phyloP scores from a whole-genome alignment of 1,284 basidiomycete species.

The Wallemia hederae region DNA sequence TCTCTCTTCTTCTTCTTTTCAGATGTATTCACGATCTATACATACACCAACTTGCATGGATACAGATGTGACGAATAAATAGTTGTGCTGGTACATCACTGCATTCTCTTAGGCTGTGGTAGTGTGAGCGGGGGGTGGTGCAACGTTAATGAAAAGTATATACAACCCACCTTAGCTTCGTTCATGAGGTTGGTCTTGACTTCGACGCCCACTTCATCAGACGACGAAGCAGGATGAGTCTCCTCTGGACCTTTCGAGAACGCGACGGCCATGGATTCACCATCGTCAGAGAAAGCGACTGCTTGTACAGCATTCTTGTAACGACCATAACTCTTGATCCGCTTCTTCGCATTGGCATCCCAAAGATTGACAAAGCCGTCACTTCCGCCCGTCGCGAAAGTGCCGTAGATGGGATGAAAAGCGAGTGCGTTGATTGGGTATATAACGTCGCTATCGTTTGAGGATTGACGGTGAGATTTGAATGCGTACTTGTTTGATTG shows the following conservation, averaged over 20 bases:
- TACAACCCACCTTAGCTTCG: background rate
- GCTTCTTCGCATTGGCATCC: slow-evolving; percentile 91
- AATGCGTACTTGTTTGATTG: slow-evolving; percentile 92
- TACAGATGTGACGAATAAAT: background rate
- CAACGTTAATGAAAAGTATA: background rate
- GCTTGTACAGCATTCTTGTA: slow-evolving; percentile 40
- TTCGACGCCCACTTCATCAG: background rate
- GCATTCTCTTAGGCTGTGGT: background rate
- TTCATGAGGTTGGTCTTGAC: background rate
- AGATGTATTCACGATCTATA: background rate
- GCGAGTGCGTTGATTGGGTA: slow-evolving; percentile 88
- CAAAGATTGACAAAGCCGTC: slow-evolving; percentile 76
- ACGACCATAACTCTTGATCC: slow-evolving; percentile 61
- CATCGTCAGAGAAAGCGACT: slow-evolving; percentile 53
- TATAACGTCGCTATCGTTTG: slow-evolving; percentile 83
- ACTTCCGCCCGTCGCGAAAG: slow-evolving; percentile 77
- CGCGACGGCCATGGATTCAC: slow-evolving; percentile 12
- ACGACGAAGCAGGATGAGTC: background rate
- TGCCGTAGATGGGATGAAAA: slow-evolving; percentile 70
- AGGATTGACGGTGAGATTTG: slow-evolving; percentile 76
- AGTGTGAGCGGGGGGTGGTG: background rate
- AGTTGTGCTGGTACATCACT: background rate
- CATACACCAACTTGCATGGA: background rate
- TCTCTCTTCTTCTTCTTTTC: background rate
- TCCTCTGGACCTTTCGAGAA: background rate